These are phyloP conservation scores for Eucalyptus brandiana DNA, from an alignment of 345 rosid genomes.

Conservation along the genomic window DNA sequence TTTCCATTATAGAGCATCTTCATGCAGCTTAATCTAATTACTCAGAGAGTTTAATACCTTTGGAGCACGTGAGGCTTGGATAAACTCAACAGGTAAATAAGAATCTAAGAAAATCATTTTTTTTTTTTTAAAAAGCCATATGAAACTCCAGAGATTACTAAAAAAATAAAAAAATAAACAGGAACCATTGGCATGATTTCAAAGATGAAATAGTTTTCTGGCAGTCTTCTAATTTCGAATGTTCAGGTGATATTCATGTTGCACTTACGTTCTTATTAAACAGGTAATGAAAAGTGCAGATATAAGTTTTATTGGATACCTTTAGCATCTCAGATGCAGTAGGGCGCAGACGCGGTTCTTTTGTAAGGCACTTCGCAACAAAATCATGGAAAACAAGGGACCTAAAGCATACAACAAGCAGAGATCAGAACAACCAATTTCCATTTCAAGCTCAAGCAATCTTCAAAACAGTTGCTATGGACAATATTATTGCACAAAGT, in stretches of 20 bases:
- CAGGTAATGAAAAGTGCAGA: background rate
- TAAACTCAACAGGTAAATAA: background rate
- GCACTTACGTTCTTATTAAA: background rate
- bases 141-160: background rate
- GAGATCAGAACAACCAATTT: background rate
- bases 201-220: background rate
- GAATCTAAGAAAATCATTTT: background rate
- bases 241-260: background rate
- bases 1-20: background rate
- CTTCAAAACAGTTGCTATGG: background rate
- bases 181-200: background rate
- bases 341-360: slow-evolving; percentile 93
- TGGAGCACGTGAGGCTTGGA: background rate
- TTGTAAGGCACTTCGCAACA: slow-evolving; percentile 91
- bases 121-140: background rate
- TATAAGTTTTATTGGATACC: slow-evolving; percentile 23
- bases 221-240: background rate
- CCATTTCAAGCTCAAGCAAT: background rate
- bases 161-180: background rate
- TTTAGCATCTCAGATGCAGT: slow-evolving; percentile 94
- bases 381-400: slow-evolving; percentile 98
- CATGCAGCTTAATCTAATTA: background rate
- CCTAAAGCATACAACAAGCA: slow-evolving; percentile 29
- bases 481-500: background rate
- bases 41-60: background rate